A percentile compares a stretch with the other conserved stretches of the same genome.
These are phyloP conservation scores for Vitis hybrid DNA, from an alignment of 177 flowering plant species.

Conservation along the genomic window DNA sequence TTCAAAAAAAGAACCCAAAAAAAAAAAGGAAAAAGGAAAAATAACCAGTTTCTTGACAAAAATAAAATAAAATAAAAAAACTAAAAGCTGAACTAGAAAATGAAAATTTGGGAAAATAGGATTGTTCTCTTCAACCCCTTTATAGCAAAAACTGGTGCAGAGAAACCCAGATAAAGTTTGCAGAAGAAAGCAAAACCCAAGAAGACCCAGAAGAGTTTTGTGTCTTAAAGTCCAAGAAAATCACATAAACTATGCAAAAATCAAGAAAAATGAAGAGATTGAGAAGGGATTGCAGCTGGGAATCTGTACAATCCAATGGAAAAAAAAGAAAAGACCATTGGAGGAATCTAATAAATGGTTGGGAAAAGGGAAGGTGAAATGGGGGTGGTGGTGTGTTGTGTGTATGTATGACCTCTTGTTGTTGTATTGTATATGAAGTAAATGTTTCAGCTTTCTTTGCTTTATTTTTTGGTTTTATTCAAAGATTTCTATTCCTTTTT, in stretches of 20 bases:
- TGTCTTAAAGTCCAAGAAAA: slow-evolving; percentile 28
- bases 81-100: slow-evolving; percentile 16
- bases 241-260: slow-evolving; percentile 17
- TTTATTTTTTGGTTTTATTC: slow-evolving; percentile 14
- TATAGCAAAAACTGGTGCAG: slow-evolving; percentile 24
- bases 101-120: slow-evolving; percentile 6
- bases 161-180: slow-evolving; percentile 43
- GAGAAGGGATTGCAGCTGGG: slow-evolving; percentile 36
- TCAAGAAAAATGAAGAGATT: slow-evolving; percentile 24
- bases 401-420: slow-evolving; percentile 48
- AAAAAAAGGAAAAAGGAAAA: slow-evolving; percentile 10
- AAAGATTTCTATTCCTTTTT: slow-evolving; percentile 16
- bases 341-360: slow-evolving; percentile 67
- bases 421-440: slow-evolving; percentile 51
- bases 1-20: slow-evolving; percentile 5
- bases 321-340: slow-evolving; percentile 37
- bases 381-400: slow-evolving; percentile 23
- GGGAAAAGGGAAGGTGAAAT: slow-evolving; percentile 46
- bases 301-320: slow-evolving; percentile 57
- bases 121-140: slow-evolving; percentile 25
- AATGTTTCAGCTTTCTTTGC: slow-evolving; percentile 49
- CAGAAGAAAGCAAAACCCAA: slow-evolving; percentile 39
- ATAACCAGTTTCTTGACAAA: slow-evolving; percentile 13
- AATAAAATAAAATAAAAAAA: slow-evolving; percentile 1
- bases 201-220: slow-evolving; percentile 36